A percentile compares a stretch with the other conserved stretches of the same genome.
These are phyloP conservation scores for Cercospora zeae-maydis DNA, from an alignment of 2,329 filamentous ascomycete genomes.

Conservation along the genomic window DNA sequence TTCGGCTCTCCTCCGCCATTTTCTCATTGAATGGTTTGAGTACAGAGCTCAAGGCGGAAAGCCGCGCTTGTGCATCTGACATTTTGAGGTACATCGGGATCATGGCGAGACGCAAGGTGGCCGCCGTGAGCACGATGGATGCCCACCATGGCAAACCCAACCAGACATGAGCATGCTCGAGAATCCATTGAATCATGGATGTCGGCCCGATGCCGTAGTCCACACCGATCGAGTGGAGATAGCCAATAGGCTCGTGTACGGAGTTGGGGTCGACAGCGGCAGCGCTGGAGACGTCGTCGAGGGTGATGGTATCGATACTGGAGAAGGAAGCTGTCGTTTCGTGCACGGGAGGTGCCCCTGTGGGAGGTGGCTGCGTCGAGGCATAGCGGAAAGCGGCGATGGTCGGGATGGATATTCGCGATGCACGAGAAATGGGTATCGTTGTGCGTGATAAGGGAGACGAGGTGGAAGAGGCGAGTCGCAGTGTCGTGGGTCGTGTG, in stretches of 20 bases:
- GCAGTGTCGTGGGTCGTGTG: slow-evolving; percentile 17
- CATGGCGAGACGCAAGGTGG: slow-evolving; percentile 62
- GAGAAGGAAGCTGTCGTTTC: slow-evolving; percentile 27
- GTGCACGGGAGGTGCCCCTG: slow-evolving; percentile 27
- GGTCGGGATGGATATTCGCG: slow-evolving; percentile 17
- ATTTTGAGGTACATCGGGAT: slow-evolving; percentile 63
- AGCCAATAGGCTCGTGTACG: slow-evolving; percentile 75
- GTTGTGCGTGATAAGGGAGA: slow-evolving; percentile 10
- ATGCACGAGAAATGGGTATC: slow-evolving; percentile 17
- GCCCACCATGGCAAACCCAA: slow-evolving; percentile 77
- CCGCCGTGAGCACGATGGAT: slow-evolving; percentile 63
- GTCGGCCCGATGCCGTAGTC: slow-evolving; percentile 85
- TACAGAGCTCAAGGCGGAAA: slow-evolving; percentile 59
- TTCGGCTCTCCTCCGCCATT: slow-evolving; percentile 46
- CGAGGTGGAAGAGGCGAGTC: slow-evolving; percentile 10
- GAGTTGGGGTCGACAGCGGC: slow-evolving; percentile 13
- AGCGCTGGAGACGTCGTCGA: slow-evolving; percentile 35
- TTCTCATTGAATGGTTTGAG: slow-evolving; percentile 55
- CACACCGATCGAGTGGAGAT: slow-evolving; percentile 74
- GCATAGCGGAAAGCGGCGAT: slow-evolving; percentile 27
- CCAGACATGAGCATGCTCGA: slow-evolving; percentile 81
- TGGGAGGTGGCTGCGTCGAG: slow-evolving; percentile 33
- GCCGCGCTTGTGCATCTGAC: slow-evolving; percentile 59
- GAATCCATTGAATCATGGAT: slow-evolving; percentile 64
- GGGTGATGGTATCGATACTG: slow-evolving; percentile 35